Evolutionary conservation across 306 rosid species (phyloP).

Genomic region (Cucumis hystrix): DNA sequence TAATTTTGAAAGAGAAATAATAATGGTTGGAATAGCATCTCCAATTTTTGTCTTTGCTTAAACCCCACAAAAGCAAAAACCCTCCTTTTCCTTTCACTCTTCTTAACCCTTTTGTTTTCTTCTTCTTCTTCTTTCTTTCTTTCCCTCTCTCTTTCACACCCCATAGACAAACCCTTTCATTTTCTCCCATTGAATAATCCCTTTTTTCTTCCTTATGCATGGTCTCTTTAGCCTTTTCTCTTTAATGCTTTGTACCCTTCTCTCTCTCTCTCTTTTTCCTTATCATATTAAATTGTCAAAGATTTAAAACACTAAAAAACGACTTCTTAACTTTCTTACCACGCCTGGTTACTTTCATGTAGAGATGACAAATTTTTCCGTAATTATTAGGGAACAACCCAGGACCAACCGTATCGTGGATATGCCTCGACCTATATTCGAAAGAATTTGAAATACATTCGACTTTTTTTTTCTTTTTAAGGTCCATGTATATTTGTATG

Average conservation of each 20-base stretch:
- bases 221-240: constrained; percentile 1
- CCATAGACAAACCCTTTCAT: constrained; percentile 4
- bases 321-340: not conserved
- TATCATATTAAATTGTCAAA: not conserved
- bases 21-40: constrained; percentile 56
- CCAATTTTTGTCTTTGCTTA: constrained; percentile 34
- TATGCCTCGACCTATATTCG: not conserved
- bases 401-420: no score
- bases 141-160: constrained; percentile 15
- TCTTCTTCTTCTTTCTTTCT: no score
- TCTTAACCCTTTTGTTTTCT: constrained; percentile 1
- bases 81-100: constrained; percentile 5
- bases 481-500: no score
- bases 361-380: not conserved
- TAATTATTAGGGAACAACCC: not conserved
- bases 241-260: not conserved
- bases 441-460: not conserved
- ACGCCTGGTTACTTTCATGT: not conserved
- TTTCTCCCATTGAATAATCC: not conserved
- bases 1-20: not conserved
- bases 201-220: not conserved
- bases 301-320: not conserved
- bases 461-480: not conserved
- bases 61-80: not conserved
- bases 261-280: not conserved